phyloP scores from a whole-genome alignment of 2,329 filamentous ascomycete species.

The Sporothrix humicola region DNA sequence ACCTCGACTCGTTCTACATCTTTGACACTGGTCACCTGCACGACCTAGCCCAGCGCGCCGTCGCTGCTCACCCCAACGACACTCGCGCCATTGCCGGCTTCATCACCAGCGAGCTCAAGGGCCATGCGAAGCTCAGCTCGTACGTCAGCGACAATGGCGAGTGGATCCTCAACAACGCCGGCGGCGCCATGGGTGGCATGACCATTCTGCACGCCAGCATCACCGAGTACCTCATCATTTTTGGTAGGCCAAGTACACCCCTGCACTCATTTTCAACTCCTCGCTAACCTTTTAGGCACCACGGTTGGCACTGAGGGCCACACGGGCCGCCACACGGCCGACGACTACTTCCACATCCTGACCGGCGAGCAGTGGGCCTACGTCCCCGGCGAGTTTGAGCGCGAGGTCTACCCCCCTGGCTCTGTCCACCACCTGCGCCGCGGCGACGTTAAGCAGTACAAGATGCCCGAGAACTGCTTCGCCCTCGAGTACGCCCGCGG shows the following conservation, averaged over 20 bases:
- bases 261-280: too few species aligned
- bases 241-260: slow-evolving; percentile 53
- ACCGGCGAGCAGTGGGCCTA: slow-evolving; percentile 78
- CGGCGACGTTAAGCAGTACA: slow-evolving; percentile 80
- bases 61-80: slow-evolving; percentile 74
- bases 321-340: slow-evolving; percentile 84
- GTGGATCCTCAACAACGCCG: slow-evolving; percentile 92
- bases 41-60: slow-evolving; percentile 68
- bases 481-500: slow-evolving; percentile 83
- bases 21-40: slow-evolving; percentile 73
- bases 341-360: slow-evolving; percentile 95
- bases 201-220: slow-evolving; percentile 86
- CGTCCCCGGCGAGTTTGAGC: slow-evolving; percentile 67
- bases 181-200: slow-evolving; percentile 91
- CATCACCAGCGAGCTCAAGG: slow-evolving; percentile 71
- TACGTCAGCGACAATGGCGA: slow-evolving; percentile 75
- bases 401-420: slow-evolving; percentile 73
- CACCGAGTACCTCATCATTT: slow-evolving; percentile 90
- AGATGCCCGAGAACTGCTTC: slow-evolving; percentile 77
- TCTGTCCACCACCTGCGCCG: slow-evolving; percentile 73
- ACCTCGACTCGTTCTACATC: slow-evolving; percentile 72
- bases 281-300: slow-evolving; percentile 55
- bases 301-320: slow-evolving; percentile 86
- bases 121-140: slow-evolving; percentile 54
- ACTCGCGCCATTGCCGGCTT: slow-evolving; percentile 70